phyloP scores from a whole-genome alignment of 2,329 filamentous ascomycete genomes.

The Celoporthe dispersa region DNA sequence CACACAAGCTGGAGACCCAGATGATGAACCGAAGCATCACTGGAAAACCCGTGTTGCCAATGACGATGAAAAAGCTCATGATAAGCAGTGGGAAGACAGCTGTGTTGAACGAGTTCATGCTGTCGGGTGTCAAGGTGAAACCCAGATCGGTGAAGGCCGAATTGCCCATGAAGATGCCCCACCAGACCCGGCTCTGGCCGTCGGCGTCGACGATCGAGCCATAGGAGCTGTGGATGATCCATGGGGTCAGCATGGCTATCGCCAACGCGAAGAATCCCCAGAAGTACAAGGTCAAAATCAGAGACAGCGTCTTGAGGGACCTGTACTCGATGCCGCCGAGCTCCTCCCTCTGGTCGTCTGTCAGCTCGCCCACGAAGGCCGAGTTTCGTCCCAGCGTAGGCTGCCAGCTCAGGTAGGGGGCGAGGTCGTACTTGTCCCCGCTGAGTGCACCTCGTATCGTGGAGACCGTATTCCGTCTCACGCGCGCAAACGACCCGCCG shows the following conservation, averaged over 20 bases:
- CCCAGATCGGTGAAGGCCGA: conserved; percentile 96
- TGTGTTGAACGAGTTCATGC: conserved; percentile 85
- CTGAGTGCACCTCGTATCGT: conserved; percentile 62
- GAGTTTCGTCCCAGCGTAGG: conserved; percentile 94
- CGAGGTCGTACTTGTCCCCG: conserved; percentile 58
- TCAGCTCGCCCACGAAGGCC: conserved; percentile 80
- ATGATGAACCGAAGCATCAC: conserved; percentile 94
- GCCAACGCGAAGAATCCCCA: conserved; percentile 81
- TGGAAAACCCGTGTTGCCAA: conserved; percentile 94
- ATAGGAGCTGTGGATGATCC: conserved; percentile 73
- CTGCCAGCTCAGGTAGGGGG: conserved; percentile 93
- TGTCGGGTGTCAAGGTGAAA: conserved; percentile 88
- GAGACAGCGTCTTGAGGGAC: conserved; percentile 81
- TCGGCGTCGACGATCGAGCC: conserved; percentile 64
- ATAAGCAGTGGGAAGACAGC: conserved; percentile 77
- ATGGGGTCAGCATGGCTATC: conserved; percentile 74
- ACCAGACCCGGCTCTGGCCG: conserved; percentile 77
- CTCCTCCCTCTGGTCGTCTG: conserved; percentile 90
- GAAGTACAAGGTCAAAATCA: conserved; percentile 80
- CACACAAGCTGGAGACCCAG: conserved; percentile 74
- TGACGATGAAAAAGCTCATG: conserved; percentile 85
- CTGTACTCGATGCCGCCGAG: conserved; percentile 96
- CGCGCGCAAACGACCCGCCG: conserved; percentile 36
- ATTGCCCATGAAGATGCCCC: conserved; percentile 86
- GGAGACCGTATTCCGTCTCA: conserved; percentile 56